phyloP scores from a whole-genome alignment of 2,329 filamentous ascomycete genomes.

The Xylariaceae sp. region DNA sequence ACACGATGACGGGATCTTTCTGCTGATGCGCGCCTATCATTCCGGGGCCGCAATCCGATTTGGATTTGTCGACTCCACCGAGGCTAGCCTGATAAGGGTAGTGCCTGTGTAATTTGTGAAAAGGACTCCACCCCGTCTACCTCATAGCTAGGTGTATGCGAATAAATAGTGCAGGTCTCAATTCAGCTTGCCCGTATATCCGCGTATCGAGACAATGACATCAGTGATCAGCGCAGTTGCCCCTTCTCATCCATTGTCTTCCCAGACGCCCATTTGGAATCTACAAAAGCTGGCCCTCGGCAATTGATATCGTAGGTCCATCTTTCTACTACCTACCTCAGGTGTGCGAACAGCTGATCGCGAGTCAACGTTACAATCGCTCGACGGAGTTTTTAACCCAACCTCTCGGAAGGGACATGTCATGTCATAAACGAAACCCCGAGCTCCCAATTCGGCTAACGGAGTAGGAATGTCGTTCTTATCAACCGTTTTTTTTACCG shows the following conservation, averaged over 20 bases:
- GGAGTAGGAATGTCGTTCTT: conserved; percentile 16
- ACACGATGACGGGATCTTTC: conserved; percentile 9
- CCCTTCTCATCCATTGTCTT: too few species aligned
- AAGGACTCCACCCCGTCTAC: not conserved
- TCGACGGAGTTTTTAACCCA: not conserved
- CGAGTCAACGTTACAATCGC: not conserved
- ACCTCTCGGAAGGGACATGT: not conserved
- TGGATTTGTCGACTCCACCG: conserved; percentile 4
- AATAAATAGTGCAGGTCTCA: not conserved
- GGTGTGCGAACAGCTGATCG: too few species aligned
- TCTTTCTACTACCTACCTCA: too few species aligned
- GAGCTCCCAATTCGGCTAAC: conserved; percentile 23
- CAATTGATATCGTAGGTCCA: too few species aligned
- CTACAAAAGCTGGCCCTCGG: too few species aligned
- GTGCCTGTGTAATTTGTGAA: conserved; percentile 13
- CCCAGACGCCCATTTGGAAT: too few species aligned
- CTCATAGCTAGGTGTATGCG: not conserved
- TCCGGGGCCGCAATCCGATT: not conserved
- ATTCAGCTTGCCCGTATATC: not conserved
- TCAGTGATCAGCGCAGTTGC: not conserved
- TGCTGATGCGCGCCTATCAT: conserved; percentile 8
- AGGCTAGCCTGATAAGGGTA: conserved; percentile 11
- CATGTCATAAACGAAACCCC: conserved; percentile 21
- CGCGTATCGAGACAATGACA: not conserved
- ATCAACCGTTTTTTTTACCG: not conserved